Conservation (phyloP, 2,329 filamentous ascomycete genomes). For the Spiromastix sp. region DNA sequence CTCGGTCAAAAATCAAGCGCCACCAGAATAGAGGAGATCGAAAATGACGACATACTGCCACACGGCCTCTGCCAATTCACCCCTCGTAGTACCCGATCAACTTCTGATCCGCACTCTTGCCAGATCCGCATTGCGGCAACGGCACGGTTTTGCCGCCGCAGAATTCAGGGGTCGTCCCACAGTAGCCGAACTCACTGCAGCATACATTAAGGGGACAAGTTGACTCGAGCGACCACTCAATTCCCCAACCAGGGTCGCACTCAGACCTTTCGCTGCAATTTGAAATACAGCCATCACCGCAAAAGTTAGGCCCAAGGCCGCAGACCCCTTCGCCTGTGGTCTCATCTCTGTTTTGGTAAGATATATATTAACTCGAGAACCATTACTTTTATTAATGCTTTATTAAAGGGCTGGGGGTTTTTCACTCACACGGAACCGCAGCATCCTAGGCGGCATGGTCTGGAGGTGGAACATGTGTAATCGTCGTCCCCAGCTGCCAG, state of each 20-base stretch:
- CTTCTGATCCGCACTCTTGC: constrained; percentile 7
- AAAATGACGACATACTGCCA: constrained; percentile 17
- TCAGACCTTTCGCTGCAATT: constrained; percentile 15
- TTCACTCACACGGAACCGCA: too few species aligned
- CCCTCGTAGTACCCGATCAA: constrained; percentile 29
- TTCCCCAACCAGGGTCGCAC: constrained; percentile 17
- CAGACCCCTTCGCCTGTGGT: too few species aligned
- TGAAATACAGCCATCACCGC: constrained; percentile 9
- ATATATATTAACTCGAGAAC: too few species aligned
- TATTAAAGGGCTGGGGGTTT: too few species aligned
- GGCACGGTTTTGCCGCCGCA: constrained; percentile 5
- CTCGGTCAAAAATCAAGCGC: too few species aligned
- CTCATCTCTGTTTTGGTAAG: too few species aligned
- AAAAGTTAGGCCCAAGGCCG: constrained; percentile 6
- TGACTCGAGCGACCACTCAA: constrained; percentile 8
- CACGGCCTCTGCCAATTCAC: constrained; percentile 17
- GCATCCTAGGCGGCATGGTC: too few species aligned
- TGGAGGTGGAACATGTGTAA: too few species aligned
- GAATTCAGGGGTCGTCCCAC: constrained; percentile 10
- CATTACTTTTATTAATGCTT: too few species aligned
- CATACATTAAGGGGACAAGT: constrained; percentile 24
- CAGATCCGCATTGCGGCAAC: neutral
- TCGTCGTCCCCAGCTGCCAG: too few species aligned
- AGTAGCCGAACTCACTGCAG: constrained; percentile 16
- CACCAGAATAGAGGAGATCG: too few species aligned